phyloP scores from a whole-genome alignment of 768 basidiomycete species.

The Cystobasidium ongulense region DNA sequence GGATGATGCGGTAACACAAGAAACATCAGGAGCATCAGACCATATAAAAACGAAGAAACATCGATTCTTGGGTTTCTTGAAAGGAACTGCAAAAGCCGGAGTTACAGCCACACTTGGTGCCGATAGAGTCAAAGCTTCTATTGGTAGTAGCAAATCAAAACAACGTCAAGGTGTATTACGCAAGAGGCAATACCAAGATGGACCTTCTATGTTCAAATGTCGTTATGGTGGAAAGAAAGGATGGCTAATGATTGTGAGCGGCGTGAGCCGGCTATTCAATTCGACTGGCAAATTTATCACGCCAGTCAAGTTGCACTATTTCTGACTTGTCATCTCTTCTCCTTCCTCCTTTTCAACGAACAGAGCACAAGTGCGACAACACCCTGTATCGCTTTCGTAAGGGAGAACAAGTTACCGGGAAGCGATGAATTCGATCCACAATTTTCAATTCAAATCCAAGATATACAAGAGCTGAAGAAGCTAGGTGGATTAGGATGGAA shows the following conservation, averaged over 20 bases:
- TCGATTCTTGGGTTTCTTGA: conserved; percentile 40
- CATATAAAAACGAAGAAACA: conserved; percentile 30
- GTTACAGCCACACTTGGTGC: conserved; percentile 43
- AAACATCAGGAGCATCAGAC: conserved; percentile 3
- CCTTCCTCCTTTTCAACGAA: neutral
- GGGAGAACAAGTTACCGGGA: conserved; percentile 23
- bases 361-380: conserved; percentile 42
- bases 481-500: conserved; percentile 49
- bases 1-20: neutral
- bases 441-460: conserved; percentile 42
- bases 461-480: conserved; percentile 44
- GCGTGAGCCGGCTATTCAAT: neutral
- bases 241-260: conserved; percentile 41
- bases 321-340: neutral
- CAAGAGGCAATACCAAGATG: conserved; percentile 36
- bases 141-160: conserved; percentile 43
- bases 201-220: conserved; percentile 43
- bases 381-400: conserved; percentile 44
- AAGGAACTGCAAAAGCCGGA: conserved; percentile 43
- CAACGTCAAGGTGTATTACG: conserved; percentile 44
- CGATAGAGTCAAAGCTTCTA: conserved; percentile 45
- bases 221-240: conserved; percentile 45
- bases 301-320: neutral
- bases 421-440: conserved; percentile 24
- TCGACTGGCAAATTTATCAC: neutral